phyloP scores from a whole-genome alignment of 805 yeast species.

The Yarrowia yakushimensis region DNA sequence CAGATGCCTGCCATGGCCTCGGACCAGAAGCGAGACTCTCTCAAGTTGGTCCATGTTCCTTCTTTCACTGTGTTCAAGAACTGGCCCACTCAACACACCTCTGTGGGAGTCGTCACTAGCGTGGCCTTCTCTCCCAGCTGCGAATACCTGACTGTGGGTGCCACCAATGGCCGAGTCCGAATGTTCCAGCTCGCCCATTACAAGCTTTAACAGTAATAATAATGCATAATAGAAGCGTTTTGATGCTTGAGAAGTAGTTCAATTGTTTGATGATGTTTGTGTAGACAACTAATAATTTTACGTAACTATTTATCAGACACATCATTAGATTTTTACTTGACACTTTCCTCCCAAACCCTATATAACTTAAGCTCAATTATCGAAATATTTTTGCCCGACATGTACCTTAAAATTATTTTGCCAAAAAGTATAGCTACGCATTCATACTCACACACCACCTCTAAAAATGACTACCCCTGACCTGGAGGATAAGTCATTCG shows the following conservation, averaged over 20 bases:
- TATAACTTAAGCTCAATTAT: not conserved
- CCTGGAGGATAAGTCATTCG: slow-evolving; percentile 45
- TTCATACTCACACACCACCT: not conserved
- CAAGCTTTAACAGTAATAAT: slow-evolving; percentile 4
- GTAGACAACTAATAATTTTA: no score
- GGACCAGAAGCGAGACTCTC: slow-evolving; percentile 77
- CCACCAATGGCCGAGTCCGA: slow-evolving; percentile 85
- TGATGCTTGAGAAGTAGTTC: no score
- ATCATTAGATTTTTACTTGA: no score
- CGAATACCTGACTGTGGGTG: slow-evolving; percentile 84
- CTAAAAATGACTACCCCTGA: not conserved
- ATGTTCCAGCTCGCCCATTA: slow-evolving; percentile 87
- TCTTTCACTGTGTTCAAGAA: slow-evolving; percentile 80
- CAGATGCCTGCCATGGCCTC: slow-evolving; percentile 85
- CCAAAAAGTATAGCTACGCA: not conserved
- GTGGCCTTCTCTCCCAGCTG: slow-evolving; percentile 74
- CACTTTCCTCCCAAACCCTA: not conserved
- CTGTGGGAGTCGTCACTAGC: slow-evolving; percentile 87
- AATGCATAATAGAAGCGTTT: slow-evolving; percentile 8
- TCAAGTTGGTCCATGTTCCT: slow-evolving; percentile 83
- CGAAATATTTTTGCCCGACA: slow-evolving; percentile 20
- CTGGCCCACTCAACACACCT: slow-evolving; percentile 98
- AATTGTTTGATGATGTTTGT: no score
- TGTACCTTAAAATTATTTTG: slow-evolving; percentile 17
- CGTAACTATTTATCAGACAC: no score